Evolutionary conservation across 2,329 filamentous ascomycete species (phyloP), one percentile per base, ranked within the genome.

Genomic region (Aphanoascus verrucosus): DNA sequence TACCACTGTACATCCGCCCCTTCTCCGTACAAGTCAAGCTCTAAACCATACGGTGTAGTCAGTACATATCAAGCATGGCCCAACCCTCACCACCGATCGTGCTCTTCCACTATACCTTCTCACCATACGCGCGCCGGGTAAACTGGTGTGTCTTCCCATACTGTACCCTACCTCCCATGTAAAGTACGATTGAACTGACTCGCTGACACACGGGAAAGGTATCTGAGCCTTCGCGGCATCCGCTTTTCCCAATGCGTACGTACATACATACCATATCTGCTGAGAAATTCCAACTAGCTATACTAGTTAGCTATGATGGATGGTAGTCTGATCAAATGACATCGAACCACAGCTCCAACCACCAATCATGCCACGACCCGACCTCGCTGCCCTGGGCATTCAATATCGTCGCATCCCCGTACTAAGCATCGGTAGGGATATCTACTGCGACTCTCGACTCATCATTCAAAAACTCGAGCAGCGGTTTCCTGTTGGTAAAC

Each of bases 361-460:
- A 0, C 69, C 73, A 2, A 75, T 78, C 34, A 72, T 87, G 63
- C 85, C 85, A 5, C 80, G 84, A 23, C 82, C 83, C 0, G 82
- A 86, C 63, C 63, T 87, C 12, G 67, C 71, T 15, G 69, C 72
- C 1, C 74, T 88, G 12, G 82, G 81, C 23, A 74, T 87, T 52
- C 70, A 73, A 5, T 84, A 89, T 68, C 78, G 84, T 3, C 82
- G 85, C 54, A 86, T 87, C 54, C 85, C 85, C 1, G 63, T 88
- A 49, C 67, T 88, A 49, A 70, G 80, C 19, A 81, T 87, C 59
- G 84, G 82, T 14, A 73, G 78, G 5, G 79, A 86, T 62, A 70
- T 88, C 42, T 88, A 86, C 69, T 72, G 80, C 56, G 85, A 88
- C 71, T 82, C 82, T 1, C 79, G 82, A 2, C 76, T 87, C 19